A percentile compares a stretch with the other conserved stretches of the same genome.
phyloP scores from a whole-genome alignment of 805 yeast genomes.

The Pichia manshurica region DNA sequence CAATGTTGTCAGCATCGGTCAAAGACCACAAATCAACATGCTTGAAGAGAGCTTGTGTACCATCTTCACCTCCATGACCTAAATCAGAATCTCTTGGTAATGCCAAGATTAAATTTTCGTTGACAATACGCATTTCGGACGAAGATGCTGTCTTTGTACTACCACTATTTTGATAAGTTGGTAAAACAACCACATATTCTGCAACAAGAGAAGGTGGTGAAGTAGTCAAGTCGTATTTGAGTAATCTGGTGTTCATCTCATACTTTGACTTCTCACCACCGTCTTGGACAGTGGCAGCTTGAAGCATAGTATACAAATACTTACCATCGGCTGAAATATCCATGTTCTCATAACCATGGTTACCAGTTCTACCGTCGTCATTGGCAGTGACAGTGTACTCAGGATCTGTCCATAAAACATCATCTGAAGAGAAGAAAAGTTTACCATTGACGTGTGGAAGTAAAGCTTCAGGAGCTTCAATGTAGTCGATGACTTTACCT shows the following conservation, averaged over 20 bases:
- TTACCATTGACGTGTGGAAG: conserved; percentile 25
- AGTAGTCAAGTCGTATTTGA: conserved; percentile 25
- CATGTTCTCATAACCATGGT: conserved; percentile 31
- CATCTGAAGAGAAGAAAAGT: conserved; percentile 24
- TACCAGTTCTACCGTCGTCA: conserved; percentile 25
- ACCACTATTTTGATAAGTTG: conserved; percentile 22
- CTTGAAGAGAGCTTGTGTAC: conserved; percentile 25
- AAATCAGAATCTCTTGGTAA: conserved; percentile 28
- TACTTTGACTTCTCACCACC: conserved; percentile 27
- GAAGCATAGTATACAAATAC: conserved; percentile 23
- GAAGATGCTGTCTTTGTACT: conserved; percentile 29
- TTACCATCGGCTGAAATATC: conserved; percentile 30
- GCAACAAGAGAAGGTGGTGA: conserved; percentile 20
- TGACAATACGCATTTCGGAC: conserved; percentile 26
- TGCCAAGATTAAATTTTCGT: conserved; percentile 26
- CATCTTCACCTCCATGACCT: conserved; percentile 22
- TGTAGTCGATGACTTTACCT: conserved; percentile 25
- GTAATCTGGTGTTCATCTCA: conserved; percentile 21
- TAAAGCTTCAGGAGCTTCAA: conserved; percentile 27
- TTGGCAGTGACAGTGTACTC: conserved; percentile 23
- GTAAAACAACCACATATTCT: conserved; percentile 28
- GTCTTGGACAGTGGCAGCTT: conserved; percentile 29
- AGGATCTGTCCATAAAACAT: conserved; percentile 25
- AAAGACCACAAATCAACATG: conserved; percentile 28
- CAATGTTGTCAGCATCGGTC: conserved; percentile 26